Evolutionary conservation across 805 yeast species (phyloP).

Genomic region (Brettanomyces anomalus): DNA sequence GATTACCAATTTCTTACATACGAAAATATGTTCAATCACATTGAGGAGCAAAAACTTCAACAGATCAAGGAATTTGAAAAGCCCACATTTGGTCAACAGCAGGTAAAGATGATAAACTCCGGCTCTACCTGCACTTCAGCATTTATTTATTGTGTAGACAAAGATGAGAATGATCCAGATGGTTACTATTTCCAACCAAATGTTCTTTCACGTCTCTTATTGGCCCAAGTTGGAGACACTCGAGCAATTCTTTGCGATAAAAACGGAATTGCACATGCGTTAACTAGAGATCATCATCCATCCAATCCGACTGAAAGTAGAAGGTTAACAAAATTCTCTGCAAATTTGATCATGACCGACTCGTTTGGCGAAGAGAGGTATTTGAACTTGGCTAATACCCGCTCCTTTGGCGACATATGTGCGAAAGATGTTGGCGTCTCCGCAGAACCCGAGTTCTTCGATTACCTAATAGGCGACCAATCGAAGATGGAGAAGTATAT

Average conservation of each 20-base stretch:
- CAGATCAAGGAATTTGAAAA: slow-evolving; percentile 2
- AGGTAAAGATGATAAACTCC: slow-evolving; percentile 15
- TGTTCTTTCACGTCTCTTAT: slow-evolving; percentile 56
- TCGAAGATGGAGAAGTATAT: slow-evolving; percentile 27
- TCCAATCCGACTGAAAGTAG: slow-evolving; percentile 69
- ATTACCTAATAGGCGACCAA: slow-evolving; percentile 59
- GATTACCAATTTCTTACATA: slow-evolving; percentile 48
- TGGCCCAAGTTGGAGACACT: slow-evolving; percentile 93
- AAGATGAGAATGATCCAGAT: slow-evolving; percentile 16
- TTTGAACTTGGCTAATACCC: slow-evolving; percentile 74
- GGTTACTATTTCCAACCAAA: slow-evolving; percentile 54
- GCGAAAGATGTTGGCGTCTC: slow-evolving; percentile 80
- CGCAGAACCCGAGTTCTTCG: slow-evolving; percentile 84
- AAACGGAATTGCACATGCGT: slow-evolving; percentile 66
- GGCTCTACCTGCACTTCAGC: slow-evolving; percentile 30
- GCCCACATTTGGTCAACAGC: neutral
- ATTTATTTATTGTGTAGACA: slow-evolving; percentile 24
- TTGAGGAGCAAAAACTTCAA: neutral
- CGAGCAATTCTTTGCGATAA: slow-evolving; percentile 78
- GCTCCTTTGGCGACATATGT: slow-evolving; percentile 83
- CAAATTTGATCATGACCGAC: slow-evolving; percentile 67
- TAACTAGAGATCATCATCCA: slow-evolving; percentile 83
- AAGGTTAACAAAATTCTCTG: slow-evolving; percentile 55
- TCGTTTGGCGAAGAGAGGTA: slow-evolving; percentile 90
- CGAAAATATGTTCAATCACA: slow-evolving; percentile 18